phyloP scores from a whole-genome alignment of 768 basidiomycete species.

The Tricholoma terreum region DNA sequence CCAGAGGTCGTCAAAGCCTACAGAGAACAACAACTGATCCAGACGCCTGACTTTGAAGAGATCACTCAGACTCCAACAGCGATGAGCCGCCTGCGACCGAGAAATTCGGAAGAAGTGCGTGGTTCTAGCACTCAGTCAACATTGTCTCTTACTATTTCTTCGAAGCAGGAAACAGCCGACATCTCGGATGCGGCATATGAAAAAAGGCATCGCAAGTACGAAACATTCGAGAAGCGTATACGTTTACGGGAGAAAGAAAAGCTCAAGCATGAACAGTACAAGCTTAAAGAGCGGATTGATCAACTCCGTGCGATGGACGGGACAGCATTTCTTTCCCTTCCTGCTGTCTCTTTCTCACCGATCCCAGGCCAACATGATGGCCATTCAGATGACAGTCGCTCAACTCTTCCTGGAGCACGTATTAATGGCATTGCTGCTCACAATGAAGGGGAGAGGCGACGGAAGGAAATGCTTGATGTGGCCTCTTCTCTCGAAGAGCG shows the following conservation, averaged over 20 bases:
- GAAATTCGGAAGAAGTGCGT: constrained; percentile 66
- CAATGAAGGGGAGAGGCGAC: constrained; percentile 70
- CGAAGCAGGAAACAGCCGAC: constrained; percentile 52
- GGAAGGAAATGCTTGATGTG: constrained; percentile 69
- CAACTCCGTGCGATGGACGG: constrained; percentile 74
- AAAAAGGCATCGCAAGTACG: constrained; percentile 82
- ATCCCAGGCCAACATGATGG: constrained; percentile 20
- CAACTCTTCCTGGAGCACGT: constrained; percentile 30
- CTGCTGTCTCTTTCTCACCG: constrained; percentile 56
- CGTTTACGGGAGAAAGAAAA: constrained; percentile 89
- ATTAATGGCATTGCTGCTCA: constrained; percentile 36
- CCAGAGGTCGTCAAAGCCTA: constrained; percentile 73
- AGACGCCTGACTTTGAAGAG: constrained; percentile 70
- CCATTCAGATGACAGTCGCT: constrained; percentile 25
- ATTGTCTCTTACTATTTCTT: constrained; percentile 7
- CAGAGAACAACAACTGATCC: constrained; percentile 65
- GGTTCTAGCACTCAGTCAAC: constrained; percentile 6
- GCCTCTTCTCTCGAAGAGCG: constrained; percentile 67
- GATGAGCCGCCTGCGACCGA: constrained; percentile 68
- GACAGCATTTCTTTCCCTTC: constrained; percentile 61
- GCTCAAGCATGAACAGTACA: constrained; percentile 88
- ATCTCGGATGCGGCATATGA: constrained; percentile 81
- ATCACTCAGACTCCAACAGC: constrained; percentile 49
- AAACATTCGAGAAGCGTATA: constrained; percentile 81
- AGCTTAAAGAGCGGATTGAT: constrained; percentile 85